A percentile compares a stretch with the other conserved stretches of the same genome.
Conservation (phyloP, 495 filamentous ascomycete species). For the Ramalina intermedia region DNA sequence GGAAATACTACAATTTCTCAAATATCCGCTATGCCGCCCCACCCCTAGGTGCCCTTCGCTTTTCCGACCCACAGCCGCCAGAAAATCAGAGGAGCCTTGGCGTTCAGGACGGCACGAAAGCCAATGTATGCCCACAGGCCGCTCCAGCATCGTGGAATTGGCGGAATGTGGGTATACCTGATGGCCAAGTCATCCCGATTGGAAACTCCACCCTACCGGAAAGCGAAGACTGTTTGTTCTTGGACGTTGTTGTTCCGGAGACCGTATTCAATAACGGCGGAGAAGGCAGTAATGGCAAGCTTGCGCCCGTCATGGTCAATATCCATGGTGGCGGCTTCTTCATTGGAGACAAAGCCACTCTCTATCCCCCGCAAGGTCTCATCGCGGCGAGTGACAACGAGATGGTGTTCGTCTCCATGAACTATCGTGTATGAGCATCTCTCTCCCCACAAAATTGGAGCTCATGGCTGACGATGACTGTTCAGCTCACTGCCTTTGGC, state of each 20-base stretch:
- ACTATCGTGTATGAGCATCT: constrained; percentile 35
- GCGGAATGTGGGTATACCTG: constrained; percentile 2
- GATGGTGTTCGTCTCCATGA: constrained; percentile 44
- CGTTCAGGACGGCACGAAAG: constrained; percentile 29
- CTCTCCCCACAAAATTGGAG: background rate
- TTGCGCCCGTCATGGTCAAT: constrained; percentile 40
- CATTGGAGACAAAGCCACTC: constrained; percentile 32
- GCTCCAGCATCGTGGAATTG: constrained; percentile 21
- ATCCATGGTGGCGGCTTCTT: constrained; percentile 42
- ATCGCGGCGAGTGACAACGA: constrained; percentile 24
- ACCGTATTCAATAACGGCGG: constrained; percentile 22
- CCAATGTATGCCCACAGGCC: constrained; percentile 35
- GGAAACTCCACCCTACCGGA: constrained; percentile 19
- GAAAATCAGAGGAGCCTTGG: constrained; percentile 13
- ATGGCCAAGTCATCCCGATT: constrained; percentile 12
- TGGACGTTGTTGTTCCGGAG: constrained; percentile 35
- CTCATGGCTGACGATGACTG: background rate
- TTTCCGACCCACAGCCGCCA: constrained; percentile 22
- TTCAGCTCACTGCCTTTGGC: constrained; percentile 45
- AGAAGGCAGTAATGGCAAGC: background rate
- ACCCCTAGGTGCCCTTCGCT: constrained; percentile 36
- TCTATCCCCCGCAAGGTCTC: constrained; percentile 27
- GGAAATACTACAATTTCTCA: constrained; percentile 34
- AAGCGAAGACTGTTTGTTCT: constrained; percentile 41
- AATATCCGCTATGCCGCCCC: constrained; percentile 45